These are phyloP conservation scores for Saccharomyces hybrid DNA, from an alignment of 1,139 yeast genomes.

Conservation along the genomic window DNA sequence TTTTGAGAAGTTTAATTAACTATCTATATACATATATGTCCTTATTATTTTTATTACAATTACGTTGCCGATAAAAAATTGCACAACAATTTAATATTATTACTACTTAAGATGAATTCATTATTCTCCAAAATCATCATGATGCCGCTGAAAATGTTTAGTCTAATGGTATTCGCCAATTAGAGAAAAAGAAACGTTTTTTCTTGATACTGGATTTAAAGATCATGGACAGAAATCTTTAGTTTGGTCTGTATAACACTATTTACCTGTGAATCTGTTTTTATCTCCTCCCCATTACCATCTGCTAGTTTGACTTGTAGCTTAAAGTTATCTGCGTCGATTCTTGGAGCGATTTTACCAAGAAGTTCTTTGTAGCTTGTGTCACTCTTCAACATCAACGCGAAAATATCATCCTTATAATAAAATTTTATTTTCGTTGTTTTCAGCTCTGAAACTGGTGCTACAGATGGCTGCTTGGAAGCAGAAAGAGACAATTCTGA, in stretches of 20 bases:
- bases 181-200: neutral
- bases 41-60: neutral
- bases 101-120: neutral
- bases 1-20: neutral
- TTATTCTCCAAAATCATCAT: neutral
- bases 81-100: neutral
- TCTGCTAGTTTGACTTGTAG: constrained; percentile 29
- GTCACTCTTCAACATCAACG: constrained; percentile 61
- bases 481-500: constrained; percentile 26
- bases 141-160: neutral
- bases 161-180: neutral
- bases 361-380: constrained; percentile 56
- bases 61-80: neutral
- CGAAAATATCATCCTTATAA: constrained; percentile 85
- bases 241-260: constrained; percentile 31
- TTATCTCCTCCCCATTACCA: constrained; percentile 30
- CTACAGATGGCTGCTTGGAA: constrained; percentile 3
- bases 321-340: constrained; percentile 36
- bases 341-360: constrained; percentile 57
- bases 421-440: constrained; percentile 68
- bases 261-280: constrained; percentile 30
- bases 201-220: constrained; percentile 5
- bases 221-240: constrained; percentile 31
- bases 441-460: constrained; percentile 19
- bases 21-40: neutral